These are phyloP conservation scores for Arthrobotrys megalospora DNA, from an alignment of 2,329 filamentous ascomycete genomes.

Conservation along the genomic window DNA sequence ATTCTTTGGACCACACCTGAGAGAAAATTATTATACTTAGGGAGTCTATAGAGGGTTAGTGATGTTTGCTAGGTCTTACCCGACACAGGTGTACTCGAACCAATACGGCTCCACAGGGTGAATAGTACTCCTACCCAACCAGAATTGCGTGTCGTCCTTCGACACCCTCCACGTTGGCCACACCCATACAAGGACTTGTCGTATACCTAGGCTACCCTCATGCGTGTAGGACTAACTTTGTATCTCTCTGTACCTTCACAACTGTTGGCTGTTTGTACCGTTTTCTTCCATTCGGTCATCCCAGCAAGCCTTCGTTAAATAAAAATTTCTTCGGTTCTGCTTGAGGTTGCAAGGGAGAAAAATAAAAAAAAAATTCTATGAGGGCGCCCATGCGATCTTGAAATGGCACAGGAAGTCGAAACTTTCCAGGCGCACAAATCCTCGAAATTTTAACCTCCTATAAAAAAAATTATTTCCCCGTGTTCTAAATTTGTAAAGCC, in stretches of 20 bases:
- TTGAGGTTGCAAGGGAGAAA: slow-evolving; percentile 26
- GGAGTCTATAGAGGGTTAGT: slow-evolving; percentile 28
- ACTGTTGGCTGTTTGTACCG: slow-evolving; percentile 38
- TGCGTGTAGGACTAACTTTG: slow-evolving; percentile 45
- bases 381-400: slow-evolving; percentile 17
- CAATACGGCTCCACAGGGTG: slow-evolving; percentile 52
- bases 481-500: slow-evolving; percentile 34
- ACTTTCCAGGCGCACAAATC: slow-evolving; percentile 47
- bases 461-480: slow-evolving; percentile 12
- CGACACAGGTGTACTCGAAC: slow-evolving; percentile 46
- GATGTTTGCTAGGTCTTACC: slow-evolving; percentile 45
- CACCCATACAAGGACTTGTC: slow-evolving; percentile 33
- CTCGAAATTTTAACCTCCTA: slow-evolving; percentile 41
- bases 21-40: slow-evolving; percentile 30
- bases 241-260: slow-evolving; percentile 47
- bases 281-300: slow-evolving; percentile 34
- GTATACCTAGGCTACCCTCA: slow-evolving; percentile 25
- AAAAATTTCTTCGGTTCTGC: slow-evolving; percentile 22
- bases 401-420: slow-evolving; percentile 35
- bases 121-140: slow-evolving; percentile 49
- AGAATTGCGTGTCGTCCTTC: slow-evolving; percentile 51
- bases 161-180: slow-evolving; percentile 47
- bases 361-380: slow-evolving; percentile 19
- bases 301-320: slow-evolving; percentile 19
- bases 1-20: slow-evolving; percentile 36